These are phyloP conservation scores for Naganishia albida DNA, from an alignment of 1,284 basidiomycete species.

Conservation along the genomic window DNA sequence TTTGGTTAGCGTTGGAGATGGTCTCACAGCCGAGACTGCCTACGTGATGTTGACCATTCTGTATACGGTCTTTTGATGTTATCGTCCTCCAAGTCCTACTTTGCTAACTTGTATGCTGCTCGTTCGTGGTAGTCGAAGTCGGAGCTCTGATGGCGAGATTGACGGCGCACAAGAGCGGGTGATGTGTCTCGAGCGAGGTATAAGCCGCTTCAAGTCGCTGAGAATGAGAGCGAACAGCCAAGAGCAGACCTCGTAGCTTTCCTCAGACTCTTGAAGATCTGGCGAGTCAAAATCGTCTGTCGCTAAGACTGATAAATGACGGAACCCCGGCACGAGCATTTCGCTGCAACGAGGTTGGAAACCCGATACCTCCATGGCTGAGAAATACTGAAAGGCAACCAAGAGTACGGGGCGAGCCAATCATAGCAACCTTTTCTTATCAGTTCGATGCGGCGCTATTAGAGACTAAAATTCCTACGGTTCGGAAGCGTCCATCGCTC, in stretches of 20 bases:
- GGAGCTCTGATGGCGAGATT: not conserved
- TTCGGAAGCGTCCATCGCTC: not conserved
- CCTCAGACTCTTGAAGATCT: no score
- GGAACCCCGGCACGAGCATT: slow-evolving; percentile 8
- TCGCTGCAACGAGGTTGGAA: slow-evolving; percentile 7
- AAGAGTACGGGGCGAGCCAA: slow-evolving; percentile 17
- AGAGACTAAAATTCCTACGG: no score
- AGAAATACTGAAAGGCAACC: not conserved
- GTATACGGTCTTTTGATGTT: not conserved
- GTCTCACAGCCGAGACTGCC: not conserved
- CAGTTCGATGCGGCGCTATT: not conserved
- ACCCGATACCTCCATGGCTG: slow-evolving; percentile 20
- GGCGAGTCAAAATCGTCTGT: not conserved
- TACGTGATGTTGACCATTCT: slow-evolving; percentile 35
- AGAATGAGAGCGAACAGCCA: no score
- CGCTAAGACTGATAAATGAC: not conserved
- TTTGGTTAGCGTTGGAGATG: no score
- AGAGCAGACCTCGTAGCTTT: no score
- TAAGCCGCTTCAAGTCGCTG: no score
- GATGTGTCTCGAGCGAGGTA: no score
- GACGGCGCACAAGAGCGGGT: not conserved
- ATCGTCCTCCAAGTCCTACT: not conserved
- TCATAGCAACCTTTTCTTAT: slow-evolving; percentile 17
- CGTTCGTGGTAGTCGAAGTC: not conserved
- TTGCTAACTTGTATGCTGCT: not conserved